Evolutionary conservation across 2,329 filamentous ascomycete genomes (phyloP).

Genomic region (Escovopsis sp.): DNA sequence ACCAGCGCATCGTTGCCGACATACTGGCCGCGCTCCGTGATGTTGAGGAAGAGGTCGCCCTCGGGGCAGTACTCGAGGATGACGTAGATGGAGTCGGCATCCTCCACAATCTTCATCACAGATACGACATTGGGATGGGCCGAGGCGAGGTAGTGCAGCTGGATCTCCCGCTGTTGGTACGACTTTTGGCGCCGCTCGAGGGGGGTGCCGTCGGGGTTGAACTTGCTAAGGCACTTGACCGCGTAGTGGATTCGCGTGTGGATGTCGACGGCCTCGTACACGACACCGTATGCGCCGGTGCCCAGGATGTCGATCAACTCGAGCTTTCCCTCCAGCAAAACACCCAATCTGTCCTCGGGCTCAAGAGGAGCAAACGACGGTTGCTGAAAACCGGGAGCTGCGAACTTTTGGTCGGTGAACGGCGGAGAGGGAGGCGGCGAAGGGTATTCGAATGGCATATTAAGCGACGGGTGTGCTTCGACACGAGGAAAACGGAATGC

Average conservation of each 20-base stretch:
- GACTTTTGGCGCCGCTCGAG: constrained; percentile 74
- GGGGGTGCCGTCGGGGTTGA: constrained; percentile 52
- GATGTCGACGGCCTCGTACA: constrained; percentile 79
- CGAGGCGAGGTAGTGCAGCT: constrained; percentile 78
- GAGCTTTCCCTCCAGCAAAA: constrained; percentile 66
- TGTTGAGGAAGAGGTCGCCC: constrained; percentile 92
- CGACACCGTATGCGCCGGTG: constrained; percentile 90
- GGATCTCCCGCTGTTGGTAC: constrained; percentile 89
- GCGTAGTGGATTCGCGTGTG: constrained; percentile 73
- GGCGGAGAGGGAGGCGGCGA: constrained; percentile 43
- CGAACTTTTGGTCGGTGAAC: constrained; percentile 34
- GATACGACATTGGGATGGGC: constrained; percentile 88
- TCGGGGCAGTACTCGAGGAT: constrained; percentile 95
- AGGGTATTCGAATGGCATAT: constrained; percentile 43
- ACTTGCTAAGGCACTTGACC: constrained; percentile 93
- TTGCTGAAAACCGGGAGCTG: constrained; percentile 25
- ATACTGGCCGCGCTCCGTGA: constrained; percentile 88
- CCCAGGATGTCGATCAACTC: constrained; percentile 77
- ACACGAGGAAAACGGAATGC: too few species aligned
- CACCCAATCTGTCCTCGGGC: constrained; percentile 77
- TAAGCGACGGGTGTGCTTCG: constrained; percentile 15
- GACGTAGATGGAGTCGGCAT: constrained; percentile 84
- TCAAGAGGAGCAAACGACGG: constrained; percentile 39
- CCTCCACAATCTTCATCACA: constrained; percentile 85
- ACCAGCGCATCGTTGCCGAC: constrained; percentile 82